These are phyloP conservation scores for Leonotis leonurus DNA, from an alignment of 257 asterid species.

Conservation along the genomic window DNA sequence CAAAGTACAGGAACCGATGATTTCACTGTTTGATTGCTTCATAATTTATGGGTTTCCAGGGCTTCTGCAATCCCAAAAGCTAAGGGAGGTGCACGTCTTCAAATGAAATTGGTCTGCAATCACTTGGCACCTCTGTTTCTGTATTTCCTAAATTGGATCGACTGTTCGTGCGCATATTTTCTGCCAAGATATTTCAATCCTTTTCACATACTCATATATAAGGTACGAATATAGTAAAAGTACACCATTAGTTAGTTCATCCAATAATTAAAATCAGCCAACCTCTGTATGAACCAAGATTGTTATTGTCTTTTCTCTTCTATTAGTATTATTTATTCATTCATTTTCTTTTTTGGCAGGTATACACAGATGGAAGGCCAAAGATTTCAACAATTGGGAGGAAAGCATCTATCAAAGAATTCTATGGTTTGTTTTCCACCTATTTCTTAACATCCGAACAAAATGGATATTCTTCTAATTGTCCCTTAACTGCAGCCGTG, in stretches of 20 bases:
- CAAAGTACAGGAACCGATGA: neutral
- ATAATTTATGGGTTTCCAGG: conserved; percentile 33
- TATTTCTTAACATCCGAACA: neutral
- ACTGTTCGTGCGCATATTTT: conserved; percentile 54
- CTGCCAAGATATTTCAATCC: conserved; percentile 52
- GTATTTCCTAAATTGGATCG: conserved; percentile 68
- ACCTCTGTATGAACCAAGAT: neutral
- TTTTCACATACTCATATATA: conserved; percentile 63
- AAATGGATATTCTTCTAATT: neutral
- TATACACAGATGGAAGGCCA: conserved; percentile 65
- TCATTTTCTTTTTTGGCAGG: conserved; percentile 32
- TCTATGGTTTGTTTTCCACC: conserved; percentile 54
- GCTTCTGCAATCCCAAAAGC: conserved; percentile 80
- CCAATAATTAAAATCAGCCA: neutral
- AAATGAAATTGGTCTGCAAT: conserved; percentile 76
- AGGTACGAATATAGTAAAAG: conserved; percentile 30
- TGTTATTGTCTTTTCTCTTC: neutral
- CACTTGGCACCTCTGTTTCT: conserved; percentile 57
- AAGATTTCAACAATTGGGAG: conserved; percentile 57
- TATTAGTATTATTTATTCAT: neutral
- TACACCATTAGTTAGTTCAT: neutral
- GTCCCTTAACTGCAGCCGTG: conserved; percentile 44
- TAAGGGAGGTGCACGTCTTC: conserved; percentile 65
- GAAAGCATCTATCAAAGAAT: conserved; percentile 66
- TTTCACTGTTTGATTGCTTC: neutral